phyloP scores from a whole-genome alignment of 176 grass and related monocot genomes.

The Themeda triandra region DNA sequence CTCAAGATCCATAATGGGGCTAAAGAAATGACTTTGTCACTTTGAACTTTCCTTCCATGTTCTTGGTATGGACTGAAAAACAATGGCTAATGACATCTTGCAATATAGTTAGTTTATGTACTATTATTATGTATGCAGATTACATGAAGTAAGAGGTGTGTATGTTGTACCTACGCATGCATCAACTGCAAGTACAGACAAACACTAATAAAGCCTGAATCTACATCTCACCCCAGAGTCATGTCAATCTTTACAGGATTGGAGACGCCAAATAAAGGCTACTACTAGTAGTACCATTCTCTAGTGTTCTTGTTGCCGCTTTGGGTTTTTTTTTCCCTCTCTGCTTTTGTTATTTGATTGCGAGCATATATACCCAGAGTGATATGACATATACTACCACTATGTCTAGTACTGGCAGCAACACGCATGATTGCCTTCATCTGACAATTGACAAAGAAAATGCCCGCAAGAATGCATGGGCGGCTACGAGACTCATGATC shows the following conservation, averaged over 20 bases:
- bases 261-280: not conserved
- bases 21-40: no score
- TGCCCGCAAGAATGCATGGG: conserved; percentile 25
- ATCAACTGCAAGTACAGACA: conserved; percentile 17
- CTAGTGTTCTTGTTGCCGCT: conserved; percentile 38
- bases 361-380: conserved; percentile 24
- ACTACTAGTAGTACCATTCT: conserved; percentile 22
- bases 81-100: no score
- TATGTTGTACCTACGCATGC: no score
- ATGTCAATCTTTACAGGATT: conserved; percentile 28
- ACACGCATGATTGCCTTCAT: conserved; percentile 30
- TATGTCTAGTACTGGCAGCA: conserved; percentile 13
- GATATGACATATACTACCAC: conserved; percentile 2
- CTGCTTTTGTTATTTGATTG: not conserved
- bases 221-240: conserved; percentile 12
- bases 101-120: no score
- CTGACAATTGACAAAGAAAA: conserved; percentile 24
- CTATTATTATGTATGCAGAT: no score
- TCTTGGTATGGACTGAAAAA: not conserved
- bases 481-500: conserved; percentile 2
- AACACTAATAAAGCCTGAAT: not conserved
- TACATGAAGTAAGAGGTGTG: no score
- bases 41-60: not conserved
- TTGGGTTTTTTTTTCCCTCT: not conserved
- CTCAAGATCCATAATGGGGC: conserved; percentile 65